phyloP scores from a whole-genome alignment of 192 early-diverging fungal genomes.

The Podila verticillata region DNA sequence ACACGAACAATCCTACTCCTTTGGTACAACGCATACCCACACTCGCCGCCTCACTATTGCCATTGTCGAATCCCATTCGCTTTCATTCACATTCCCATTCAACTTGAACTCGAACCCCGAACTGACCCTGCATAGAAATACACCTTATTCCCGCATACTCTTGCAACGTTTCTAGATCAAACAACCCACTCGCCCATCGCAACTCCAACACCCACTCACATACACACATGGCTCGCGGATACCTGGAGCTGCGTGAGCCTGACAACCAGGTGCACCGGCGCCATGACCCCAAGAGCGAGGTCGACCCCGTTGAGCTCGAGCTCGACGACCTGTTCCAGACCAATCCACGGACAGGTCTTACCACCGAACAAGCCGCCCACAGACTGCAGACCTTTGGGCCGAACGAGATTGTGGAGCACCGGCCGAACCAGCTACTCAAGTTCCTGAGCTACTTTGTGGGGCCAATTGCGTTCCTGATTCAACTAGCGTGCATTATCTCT shows the following conservation, averaged over 20 bases:
- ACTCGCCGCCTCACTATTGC: too few relatives aligned
- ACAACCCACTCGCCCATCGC: too few relatives aligned
- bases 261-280: background rate
- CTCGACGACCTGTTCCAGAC: constrained; percentile 67
- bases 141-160: too few relatives aligned
- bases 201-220: background rate
- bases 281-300: constrained; percentile 35
- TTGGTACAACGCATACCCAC: too few relatives aligned
- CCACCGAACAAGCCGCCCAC: constrained; percentile 59
- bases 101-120: background rate
- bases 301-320: constrained; percentile 34
- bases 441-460: constrained; percentile 66
- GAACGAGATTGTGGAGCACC: constrained; percentile 62
- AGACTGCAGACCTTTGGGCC: constrained; percentile 66
- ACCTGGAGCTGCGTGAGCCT: constrained; percentile 27
- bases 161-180: too few relatives aligned
- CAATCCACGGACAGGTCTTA: constrained; percentile 69
- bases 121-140: too few relatives aligned
- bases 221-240: constrained; percentile 38
- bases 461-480: constrained; percentile 73
- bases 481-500: constrained; percentile 55
- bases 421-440: constrained; percentile 54
- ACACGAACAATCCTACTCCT: too few relatives aligned
- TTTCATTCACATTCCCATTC: constrained; percentile 2
- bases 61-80: background rate